These are phyloP conservation scores for Axilococcus clingmanii DNA, from an alignment of 139 green algal species.

Conservation along the genomic window DNA sequence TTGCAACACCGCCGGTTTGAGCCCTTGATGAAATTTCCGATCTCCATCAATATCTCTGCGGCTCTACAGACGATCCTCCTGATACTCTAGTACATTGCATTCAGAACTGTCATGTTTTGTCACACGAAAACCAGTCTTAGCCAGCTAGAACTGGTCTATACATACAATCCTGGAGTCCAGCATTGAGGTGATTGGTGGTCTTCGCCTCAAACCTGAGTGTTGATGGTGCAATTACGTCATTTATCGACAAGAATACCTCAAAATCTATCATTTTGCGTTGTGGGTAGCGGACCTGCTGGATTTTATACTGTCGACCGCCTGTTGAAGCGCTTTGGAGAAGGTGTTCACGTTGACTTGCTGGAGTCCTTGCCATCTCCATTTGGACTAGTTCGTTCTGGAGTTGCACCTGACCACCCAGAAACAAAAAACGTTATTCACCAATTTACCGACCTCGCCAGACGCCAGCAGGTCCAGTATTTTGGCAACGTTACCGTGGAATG, in stretches of 20 bases:
- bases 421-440: slow-evolving; percentile 95
- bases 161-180: too few relatives aligned
- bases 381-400: slow-evolving; percentile 86
- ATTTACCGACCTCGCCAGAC: slow-evolving; percentile 47
- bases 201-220: not conserved
- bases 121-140: too few relatives aligned
- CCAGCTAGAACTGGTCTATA: not conserved
- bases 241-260: not conserved
- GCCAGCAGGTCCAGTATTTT: slow-evolving; percentile 49
- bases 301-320: slow-evolving; percentile 74
- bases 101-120: too few relatives aligned
- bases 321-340: not conserved
- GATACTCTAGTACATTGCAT: too few relatives aligned
- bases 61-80: too few relatives aligned
- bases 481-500: slow-evolving; percentile 70
- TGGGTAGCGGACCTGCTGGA: slow-evolving; percentile 77
- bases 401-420: slow-evolving; percentile 92
- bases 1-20: too few relatives aligned
- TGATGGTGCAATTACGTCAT: not conserved
- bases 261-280: slow-evolving; percentile 73
- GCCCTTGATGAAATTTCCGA: too few relatives aligned
- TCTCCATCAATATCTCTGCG: too few relatives aligned
- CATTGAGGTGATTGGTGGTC: slow-evolving; percentile 4
- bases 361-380: slow-evolving; percentile 88
- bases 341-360: slow-evolving; percentile 11